Percentiles rank a stretch among this genome's conserved stretches.
Evolutionary conservation across 2,329 filamentous ascomycete species (phyloP).

Genomic region (Aspergillus sp.): DNA sequence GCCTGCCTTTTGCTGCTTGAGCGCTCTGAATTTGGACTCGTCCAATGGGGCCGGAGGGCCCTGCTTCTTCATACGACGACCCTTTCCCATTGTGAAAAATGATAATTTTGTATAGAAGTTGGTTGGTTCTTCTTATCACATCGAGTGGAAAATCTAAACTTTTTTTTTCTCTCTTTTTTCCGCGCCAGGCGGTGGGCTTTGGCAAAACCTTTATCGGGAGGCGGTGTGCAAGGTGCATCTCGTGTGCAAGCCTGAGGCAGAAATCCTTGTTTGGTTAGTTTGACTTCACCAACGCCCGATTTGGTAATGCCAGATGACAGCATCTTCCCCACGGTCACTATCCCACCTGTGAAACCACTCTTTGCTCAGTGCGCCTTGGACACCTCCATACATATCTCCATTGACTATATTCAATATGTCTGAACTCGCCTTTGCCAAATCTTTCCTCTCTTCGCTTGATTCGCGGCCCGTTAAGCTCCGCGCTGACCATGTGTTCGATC

Average conservation of each 20-base stretch:
- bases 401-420: conserved; percentile 53
- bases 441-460: conserved; percentile 77
- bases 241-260: conserved; percentile 2
- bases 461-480: conserved; percentile 73
- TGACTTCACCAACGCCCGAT: conserved; percentile 12
- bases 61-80: conserved; percentile 94
- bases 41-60: conserved; percentile 78
- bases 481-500: conserved; percentile 86
- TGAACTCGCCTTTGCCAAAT: conserved; percentile 80
- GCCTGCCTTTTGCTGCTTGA: conserved; percentile 79
- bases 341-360: neutral
- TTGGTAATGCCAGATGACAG: conserved; percentile 10
- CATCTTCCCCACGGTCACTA: neutral
- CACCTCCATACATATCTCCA: neutral
- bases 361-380: neutral
- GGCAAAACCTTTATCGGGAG: conserved; percentile 17
- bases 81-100: conserved; percentile 67
- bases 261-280: neutral
- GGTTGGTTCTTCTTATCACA: conserved; percentile 6
- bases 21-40: conserved; percentile 56
- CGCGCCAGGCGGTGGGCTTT: conserved; percentile 18
- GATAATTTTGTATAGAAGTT: conserved; percentile 8
- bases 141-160: conserved; percentile 15
- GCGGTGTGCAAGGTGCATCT: conserved; percentile 12
- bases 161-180: conserved; percentile 25